phyloP scores from a whole-genome alignment of 2,329 filamentous ascomycete genomes.

The Alternaria arborescens region DNA sequence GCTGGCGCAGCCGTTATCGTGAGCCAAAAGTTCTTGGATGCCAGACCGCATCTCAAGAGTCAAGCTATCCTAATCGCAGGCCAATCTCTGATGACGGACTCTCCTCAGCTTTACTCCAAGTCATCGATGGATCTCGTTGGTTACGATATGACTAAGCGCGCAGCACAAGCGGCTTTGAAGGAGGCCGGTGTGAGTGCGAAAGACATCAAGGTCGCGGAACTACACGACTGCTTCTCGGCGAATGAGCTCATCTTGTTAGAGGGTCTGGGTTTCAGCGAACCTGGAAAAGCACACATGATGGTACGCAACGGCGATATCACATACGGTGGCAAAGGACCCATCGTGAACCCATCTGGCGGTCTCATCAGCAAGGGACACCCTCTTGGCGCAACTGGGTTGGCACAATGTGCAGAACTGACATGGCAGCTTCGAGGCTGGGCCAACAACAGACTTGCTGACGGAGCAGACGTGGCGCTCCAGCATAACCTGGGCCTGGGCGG shows the following conservation, averaged over 20 bases:
- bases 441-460: conserved; percentile 78
- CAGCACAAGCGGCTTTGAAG: conserved; percentile 71
- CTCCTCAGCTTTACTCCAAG: conserved; percentile 77
- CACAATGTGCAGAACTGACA: conserved; percentile 91
- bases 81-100: conserved; percentile 83
- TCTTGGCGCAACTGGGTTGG: conserved; percentile 88
- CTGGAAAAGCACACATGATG: conserved; percentile 89
- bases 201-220: conserved; percentile 84
- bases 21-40: conserved; percentile 85
- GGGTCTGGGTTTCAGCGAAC: conserved; percentile 77
- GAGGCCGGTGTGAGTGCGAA: conserved; percentile 73
- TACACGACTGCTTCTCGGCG: conserved; percentile 95
- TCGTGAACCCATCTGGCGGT: conserved; percentile 92
- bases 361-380: conserved; percentile 96
- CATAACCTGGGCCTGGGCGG: conserved; percentile 93
- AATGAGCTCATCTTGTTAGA: conserved; percentile 93
- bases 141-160: conserved; percentile 81
- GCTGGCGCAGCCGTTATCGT: conserved; percentile 88
- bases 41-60: conserved; percentile 77
- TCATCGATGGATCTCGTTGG: conserved; percentile 89
- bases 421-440: conserved; percentile 97
- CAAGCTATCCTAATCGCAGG: conserved; percentile 88
- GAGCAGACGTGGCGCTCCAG: conserved; percentile 78
- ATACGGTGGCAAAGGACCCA: conserved; percentile 75
- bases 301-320: conserved; percentile 88